A percentile compares a stretch with the other conserved stretches of the same genome.
These are phyloP conservation scores for Colletotrichum sp. DNA, from an alignment of 2,329 filamentous ascomycete genomes.

Conservation along the genomic window DNA sequence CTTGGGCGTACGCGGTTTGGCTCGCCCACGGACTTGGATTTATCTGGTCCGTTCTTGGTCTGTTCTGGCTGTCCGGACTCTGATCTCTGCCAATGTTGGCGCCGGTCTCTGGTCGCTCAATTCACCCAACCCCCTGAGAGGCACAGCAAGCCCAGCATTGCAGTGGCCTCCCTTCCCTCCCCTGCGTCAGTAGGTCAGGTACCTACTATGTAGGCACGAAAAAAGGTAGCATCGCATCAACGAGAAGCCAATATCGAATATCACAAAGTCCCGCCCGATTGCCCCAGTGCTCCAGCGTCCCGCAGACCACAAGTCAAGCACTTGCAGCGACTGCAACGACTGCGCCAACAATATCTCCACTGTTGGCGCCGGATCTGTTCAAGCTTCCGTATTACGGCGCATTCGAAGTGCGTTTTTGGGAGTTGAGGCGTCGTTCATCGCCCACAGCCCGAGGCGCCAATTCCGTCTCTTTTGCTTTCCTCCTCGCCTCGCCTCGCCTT, in stretches of 20 bases:
- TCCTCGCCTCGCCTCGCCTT: neutral
- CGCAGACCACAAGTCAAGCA: neutral
- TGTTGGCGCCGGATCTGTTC: conserved; percentile 9
- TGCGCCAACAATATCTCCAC: conserved; percentile 13
- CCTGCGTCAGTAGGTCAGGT: neutral
- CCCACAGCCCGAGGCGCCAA: neutral
- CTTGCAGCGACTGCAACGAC: neutral
- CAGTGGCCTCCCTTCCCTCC: neutral
- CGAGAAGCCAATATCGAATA: neutral
- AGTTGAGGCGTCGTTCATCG: neutral
- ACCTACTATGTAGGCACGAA: too few species aligned
- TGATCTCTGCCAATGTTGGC: neutral
- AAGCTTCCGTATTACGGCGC: conserved; percentile 7
- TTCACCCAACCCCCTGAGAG: conserved; percentile 11
- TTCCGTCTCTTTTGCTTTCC: neutral
- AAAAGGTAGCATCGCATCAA: neutral
- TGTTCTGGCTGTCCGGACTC: neutral
- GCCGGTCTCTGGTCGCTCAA: neutral
- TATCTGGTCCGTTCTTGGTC: neutral
- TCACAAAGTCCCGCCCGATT: neutral
- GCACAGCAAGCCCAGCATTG: conserved; percentile 2
- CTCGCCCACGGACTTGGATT: conserved; percentile 1
- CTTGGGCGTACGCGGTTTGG: conserved; percentile 4
- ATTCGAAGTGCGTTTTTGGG: neutral
- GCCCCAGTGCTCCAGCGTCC: neutral